These are phyloP conservation scores for Aspergillus felis DNA, from an alignment of 2,329 filamentous ascomycete species.

Conservation along the genomic window DNA sequence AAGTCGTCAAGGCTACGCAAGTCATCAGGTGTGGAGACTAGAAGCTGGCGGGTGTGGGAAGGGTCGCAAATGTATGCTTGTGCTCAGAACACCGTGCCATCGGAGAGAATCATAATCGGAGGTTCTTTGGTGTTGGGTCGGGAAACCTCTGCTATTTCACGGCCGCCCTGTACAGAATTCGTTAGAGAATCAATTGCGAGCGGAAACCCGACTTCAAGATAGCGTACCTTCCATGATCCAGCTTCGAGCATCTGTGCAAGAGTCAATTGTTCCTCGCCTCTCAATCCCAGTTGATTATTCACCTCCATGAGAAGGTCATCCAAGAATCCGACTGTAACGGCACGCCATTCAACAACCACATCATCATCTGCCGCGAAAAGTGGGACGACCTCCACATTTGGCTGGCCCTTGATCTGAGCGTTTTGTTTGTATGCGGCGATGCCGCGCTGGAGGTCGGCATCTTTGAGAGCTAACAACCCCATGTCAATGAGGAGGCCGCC, in stretches of 20 bases:
- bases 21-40: slow-evolving; percentile 8
- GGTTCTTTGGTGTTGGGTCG: slow-evolving; percentile 94
- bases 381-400: slow-evolving; percentile 69
- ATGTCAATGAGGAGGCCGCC: slow-evolving; percentile 84
- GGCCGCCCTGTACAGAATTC: slow-evolving; percentile 63
- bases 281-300: slow-evolving; percentile 63
- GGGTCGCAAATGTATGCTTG: slow-evolving; percentile 12
- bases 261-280: slow-evolving; percentile 65
- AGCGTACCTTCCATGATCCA: slow-evolving; percentile 89
- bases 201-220: background rate
- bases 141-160: slow-evolving; percentile 92
- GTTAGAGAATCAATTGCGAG: slow-evolving; percentile 18
- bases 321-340: slow-evolving; percentile 69
- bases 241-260: slow-evolving; percentile 90
- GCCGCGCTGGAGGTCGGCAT: slow-evolving; percentile 65
- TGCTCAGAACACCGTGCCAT: slow-evolving; percentile 86
- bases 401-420: slow-evolving; percentile 66
- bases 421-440: slow-evolving; percentile 67
- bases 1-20: slow-evolving; percentile 28
- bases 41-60: slow-evolving; percentile 19
- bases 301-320: slow-evolving; percentile 68
- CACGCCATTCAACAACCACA: slow-evolving; percentile 76
- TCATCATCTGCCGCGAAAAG: slow-evolving; percentile 71
- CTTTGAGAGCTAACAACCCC: slow-evolving; percentile 73
- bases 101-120: slow-evolving; percentile 92